Conservation (phyloP, 192 early-diverging fungal species). For the Coemansia sp. region DNA sequence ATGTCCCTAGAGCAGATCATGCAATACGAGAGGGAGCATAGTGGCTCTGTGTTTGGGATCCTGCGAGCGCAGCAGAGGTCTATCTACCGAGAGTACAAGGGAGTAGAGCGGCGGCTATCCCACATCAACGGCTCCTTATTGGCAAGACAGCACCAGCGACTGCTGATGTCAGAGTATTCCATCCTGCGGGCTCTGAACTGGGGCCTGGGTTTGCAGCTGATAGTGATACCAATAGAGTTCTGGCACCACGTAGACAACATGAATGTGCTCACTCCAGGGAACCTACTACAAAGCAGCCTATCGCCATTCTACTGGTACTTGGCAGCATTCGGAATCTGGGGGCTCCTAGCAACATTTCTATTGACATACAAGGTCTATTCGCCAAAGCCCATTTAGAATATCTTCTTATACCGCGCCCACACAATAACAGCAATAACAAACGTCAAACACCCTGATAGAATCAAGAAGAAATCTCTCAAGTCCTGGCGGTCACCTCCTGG, state of each 20-base stretch:
- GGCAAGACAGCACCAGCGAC: background rate
- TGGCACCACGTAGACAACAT: slow-evolving; percentile 4
- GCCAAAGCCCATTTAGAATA: slow-evolving; percentile 14
- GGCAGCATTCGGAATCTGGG: background rate
- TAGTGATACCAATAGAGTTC: slow-evolving; percentile 2
- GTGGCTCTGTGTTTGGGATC: background rate
- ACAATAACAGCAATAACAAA: slow-evolving; percentile 38
- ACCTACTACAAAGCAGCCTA: background rate
- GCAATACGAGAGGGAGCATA: background rate
- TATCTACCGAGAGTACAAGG: background rate
- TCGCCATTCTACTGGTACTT: background rate
- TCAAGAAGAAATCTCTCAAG: slow-evolving; percentile 28
- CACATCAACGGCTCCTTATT: background rate
- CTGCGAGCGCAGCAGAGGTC: background rate
- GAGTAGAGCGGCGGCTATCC: background rate
- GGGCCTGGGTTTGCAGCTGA: background rate
- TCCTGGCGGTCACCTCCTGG: slow-evolving; percentile 30
- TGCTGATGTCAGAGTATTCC: background rate
- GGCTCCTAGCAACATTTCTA: background rate
- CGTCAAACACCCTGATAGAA: slow-evolving; percentile 26
- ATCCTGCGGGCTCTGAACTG: background rate
- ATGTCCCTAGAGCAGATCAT: background rate
- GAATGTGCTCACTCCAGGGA: background rate
- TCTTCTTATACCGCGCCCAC: slow-evolving; percentile 39
- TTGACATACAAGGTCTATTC: background rate